Percentiles rank a stretch among this genome's conserved stretches.
Evolutionary conservation across 1,284 basidiomycete genomes (phyloP).

Genomic region (Naganishia sp.): DNA sequence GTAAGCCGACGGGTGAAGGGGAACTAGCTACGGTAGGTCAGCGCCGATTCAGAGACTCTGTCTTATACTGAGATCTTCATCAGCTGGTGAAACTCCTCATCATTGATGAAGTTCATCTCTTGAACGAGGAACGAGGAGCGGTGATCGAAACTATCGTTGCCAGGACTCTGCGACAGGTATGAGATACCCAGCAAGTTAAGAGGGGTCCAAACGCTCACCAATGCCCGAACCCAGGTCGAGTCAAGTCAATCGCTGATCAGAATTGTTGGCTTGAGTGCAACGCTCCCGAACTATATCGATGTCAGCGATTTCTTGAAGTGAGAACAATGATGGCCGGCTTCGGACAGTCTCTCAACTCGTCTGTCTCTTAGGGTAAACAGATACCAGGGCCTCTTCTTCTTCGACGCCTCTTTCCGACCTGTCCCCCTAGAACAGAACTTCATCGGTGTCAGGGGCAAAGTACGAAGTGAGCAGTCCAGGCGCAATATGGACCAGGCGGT

Average conservation of each 20-base stretch:
- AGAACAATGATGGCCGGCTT: conserved; percentile 32
- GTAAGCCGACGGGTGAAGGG: conserved; percentile 95
- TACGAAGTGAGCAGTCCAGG: conserved; percentile 70
- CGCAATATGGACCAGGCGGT: conserved; percentile 87
- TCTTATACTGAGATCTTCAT: neutral
- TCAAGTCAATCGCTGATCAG: conserved; percentile 95
- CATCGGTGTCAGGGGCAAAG: conserved; percentile 90
- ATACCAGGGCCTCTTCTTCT: conserved; percentile 93
- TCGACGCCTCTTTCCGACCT: conserved; percentile 95
- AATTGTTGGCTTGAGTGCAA: conserved; percentile 98
- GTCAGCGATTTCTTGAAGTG: conserved; percentile 93
- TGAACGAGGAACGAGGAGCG: conserved; percentile 97
- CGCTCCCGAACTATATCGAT: conserved; percentile 95
- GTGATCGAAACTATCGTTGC: conserved; percentile 99
- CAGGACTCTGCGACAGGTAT: conserved; percentile 83
- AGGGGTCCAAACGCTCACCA: neutral
- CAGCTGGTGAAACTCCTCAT: conserved; percentile 92
- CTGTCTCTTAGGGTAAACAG: conserved; percentile 71
- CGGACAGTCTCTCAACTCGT: neutral
- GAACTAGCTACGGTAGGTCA: conserved; percentile 77
- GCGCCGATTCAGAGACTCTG: neutral
- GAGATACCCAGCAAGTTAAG: conserved; percentile 21
- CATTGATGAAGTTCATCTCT: conserved; percentile 96
- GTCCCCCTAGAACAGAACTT: conserved; percentile 98
- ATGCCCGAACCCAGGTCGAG: conserved; percentile 67